Evolutionary conservation across 768 basidiomycete species (phyloP).

Genomic region (Mycena metata): DNA sequence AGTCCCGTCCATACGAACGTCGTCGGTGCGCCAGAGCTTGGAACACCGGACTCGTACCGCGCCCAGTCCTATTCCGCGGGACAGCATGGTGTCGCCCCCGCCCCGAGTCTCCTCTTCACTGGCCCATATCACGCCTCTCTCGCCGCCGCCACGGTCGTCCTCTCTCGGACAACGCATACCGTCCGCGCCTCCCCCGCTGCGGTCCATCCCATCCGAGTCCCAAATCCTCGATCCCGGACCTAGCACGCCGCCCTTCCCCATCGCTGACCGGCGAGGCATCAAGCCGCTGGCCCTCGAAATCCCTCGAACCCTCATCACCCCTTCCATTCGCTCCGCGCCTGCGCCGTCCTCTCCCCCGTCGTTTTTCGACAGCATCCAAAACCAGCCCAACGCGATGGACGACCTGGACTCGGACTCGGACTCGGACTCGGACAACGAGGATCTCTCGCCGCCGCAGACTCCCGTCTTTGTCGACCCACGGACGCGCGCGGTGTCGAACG

Average conservation of each 20-base stretch:
- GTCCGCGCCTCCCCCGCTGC: not conserved
- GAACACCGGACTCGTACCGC: constrained; percentile 35
- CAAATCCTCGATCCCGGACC: constrained; percentile 59
- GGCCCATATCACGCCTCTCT: constrained; percentile 62
- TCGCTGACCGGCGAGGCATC: constrained; percentile 48
- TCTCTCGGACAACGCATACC: constrained; percentile 42
- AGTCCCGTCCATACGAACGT: constrained; percentile 25
- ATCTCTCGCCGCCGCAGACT: constrained; percentile 49
- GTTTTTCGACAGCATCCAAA: constrained; percentile 83
- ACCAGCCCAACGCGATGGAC: constrained; percentile 79
- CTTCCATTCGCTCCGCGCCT: constrained; percentile 71
- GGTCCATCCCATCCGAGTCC: not conserved
- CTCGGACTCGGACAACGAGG: constrained; percentile 50
- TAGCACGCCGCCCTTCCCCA: constrained; percentile 57
- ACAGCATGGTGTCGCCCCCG: constrained; percentile 67
- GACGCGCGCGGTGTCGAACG: constrained; percentile 54
- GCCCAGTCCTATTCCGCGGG: constrained; percentile 49
- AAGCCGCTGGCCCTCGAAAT: constrained; percentile 58
- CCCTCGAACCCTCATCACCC: constrained; percentile 57
- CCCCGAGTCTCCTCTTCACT: constrained; percentile 74
- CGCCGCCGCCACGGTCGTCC: constrained; percentile 66
- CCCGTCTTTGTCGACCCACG: constrained; percentile 50
- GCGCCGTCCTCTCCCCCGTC: constrained; percentile 74
- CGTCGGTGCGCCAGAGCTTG: constrained; percentile 20
- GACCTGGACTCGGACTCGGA: constrained; percentile 75